These are phyloP conservation scores for Stephanodiscus minutulus DNA, from an alignment of 108 stramenopile species.

Conservation along the genomic window DNA sequence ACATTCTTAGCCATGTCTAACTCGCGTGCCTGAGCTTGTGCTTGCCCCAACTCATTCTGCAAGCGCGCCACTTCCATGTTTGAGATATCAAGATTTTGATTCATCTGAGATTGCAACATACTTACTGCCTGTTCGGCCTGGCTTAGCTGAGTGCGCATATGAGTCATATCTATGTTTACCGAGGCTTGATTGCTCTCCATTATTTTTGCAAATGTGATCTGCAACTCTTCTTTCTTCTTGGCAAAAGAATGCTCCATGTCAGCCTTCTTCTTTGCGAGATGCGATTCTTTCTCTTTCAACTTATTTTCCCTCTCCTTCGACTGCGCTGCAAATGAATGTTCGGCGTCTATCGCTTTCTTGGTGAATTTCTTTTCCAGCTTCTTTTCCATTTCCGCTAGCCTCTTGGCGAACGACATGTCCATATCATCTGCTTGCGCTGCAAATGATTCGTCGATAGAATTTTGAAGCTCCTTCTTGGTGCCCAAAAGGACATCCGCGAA, in stretches of 20 bases:
- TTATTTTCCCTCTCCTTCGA: conserved; percentile 19
- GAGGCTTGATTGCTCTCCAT: not conserved
- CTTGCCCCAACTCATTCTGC: conserved; percentile 8
- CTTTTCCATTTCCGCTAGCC: conserved; percentile 7
- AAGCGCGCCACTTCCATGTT: conserved; percentile 1
- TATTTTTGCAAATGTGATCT: not conserved
- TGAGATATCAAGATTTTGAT: not conserved
- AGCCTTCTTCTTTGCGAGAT: not conserved
- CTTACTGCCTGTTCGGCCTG: conserved; percentile 1
- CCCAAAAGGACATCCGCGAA: conserved; percentile 36
- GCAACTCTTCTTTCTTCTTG: not conserved
- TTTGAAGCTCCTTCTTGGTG: conserved; percentile 26
- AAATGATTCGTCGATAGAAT: conserved; percentile 2
- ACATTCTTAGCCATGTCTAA: not conserved
- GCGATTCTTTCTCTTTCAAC: conserved; percentile 8
- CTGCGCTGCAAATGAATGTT: not conserved
- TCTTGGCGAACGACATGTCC: conserved; percentile 13
- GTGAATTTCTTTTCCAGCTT: conserved; percentile 6
- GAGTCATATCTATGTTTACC: not conserved
- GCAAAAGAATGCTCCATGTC: not conserved
- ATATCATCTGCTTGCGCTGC: conserved; percentile 1
- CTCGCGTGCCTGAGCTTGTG: not conserved
- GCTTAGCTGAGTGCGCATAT: conserved; percentile 4
- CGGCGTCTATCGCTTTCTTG: conserved; percentile 7
- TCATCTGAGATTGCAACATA: conserved; percentile 1